Base-by-base conservation (phyloP, 495 filamentous ascomycete genomes). In the Aspergillus sclerotioniger region DNA sequence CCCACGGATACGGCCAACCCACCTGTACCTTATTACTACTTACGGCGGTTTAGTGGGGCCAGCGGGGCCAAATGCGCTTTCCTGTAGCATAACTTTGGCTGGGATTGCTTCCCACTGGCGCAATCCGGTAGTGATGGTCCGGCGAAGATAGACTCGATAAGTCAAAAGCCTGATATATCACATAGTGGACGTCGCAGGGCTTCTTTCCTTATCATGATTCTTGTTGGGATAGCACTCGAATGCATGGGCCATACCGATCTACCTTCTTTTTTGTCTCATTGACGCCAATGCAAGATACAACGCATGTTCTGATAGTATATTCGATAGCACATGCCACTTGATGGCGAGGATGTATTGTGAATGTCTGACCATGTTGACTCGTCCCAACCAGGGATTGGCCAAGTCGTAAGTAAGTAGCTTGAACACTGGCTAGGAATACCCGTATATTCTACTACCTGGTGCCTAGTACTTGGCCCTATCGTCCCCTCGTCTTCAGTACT, bases 261-360 rank as follows among this genome's bases (percentile, higher is more conserved):
- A 37, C 31, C 19, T 49, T 47, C 37, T 8, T 10, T 48, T 29
- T 45, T 41, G 8, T 17, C 48, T 20, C 17, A 25, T 46, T 0
- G 33, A 51, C n/a, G 31, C 19, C 51, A 21, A 62, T 58, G 51
- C 60, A 58, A 57, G 60, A 58, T 58, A 51, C 31, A 51, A 19
- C 33, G 55, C 51, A 58, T 51, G n/a, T 58, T 55, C 51, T 51
- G 52, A 58, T 58, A 58, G 51, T 58, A 9, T 47, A 12, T 37
- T 51, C 28, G 47, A 62, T 54, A 58, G 55, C 47, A 54, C 53
- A 49, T 46, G 60, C 25, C 51, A 44, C 41, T 39, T 9, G 20
- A 56, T 48, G 35, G 3, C 37, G n/a, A 54, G 21, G 9, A 13
- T 20, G 15, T 33, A 51, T 6, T 8, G 51, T 9, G 15, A 13